phyloP scores from a whole-genome alignment of 2,329 filamentous ascomycete species.

The Colletotrichum cordylinicola region DNA sequence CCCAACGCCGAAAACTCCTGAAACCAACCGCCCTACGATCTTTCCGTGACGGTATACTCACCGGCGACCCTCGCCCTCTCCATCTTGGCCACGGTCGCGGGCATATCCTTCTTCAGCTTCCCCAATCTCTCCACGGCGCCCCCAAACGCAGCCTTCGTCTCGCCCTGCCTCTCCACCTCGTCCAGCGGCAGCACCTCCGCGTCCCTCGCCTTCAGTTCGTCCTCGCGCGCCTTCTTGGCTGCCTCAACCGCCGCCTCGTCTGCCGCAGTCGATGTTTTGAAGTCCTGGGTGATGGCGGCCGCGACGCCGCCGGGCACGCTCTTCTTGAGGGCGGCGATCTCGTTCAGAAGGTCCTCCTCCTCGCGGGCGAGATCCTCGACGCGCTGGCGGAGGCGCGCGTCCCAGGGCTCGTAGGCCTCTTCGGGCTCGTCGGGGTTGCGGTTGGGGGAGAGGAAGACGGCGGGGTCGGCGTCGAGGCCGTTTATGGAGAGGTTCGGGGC shows the following conservation, averaged over 20 bases:
- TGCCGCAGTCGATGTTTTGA: constrained; percentile 44
- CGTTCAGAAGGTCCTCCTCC: constrained; percentile 68
- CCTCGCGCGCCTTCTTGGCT: constrained; percentile 20
- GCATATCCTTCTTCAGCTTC: constrained; percentile 64
- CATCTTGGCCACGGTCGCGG: constrained; percentile 67
- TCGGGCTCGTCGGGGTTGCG: constrained; percentile 32
- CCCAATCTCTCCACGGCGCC: constrained; percentile 56
- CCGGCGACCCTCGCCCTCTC: constrained; percentile 67
- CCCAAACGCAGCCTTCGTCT: constrained; percentile 51
- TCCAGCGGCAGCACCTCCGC: constrained; percentile 33
- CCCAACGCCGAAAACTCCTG: constrained; percentile 1
- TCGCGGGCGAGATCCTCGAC: constrained; percentile 66
- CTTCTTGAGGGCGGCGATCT: constrained; percentile 66
- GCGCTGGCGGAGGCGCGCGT: constrained; percentile 61
- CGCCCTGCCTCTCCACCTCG: constrained; percentile 48
- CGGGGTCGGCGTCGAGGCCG: constrained; percentile 56
- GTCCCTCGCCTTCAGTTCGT: constrained; percentile 25
- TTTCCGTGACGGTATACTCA: constrained; percentile 59
- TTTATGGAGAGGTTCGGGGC: constrained; percentile 68
- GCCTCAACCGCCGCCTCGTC: constrained; percentile 48
- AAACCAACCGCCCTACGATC: constrained; percentile 2
- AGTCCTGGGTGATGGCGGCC: constrained; percentile 46
- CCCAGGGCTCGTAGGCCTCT: constrained; percentile 64
- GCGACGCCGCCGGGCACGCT: constrained; percentile 54
- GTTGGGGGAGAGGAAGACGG: constrained; percentile 38